Evolutionary conservation across 345 rosid genomes (phyloP).

Genomic region (Sonneratia alba): DNA sequence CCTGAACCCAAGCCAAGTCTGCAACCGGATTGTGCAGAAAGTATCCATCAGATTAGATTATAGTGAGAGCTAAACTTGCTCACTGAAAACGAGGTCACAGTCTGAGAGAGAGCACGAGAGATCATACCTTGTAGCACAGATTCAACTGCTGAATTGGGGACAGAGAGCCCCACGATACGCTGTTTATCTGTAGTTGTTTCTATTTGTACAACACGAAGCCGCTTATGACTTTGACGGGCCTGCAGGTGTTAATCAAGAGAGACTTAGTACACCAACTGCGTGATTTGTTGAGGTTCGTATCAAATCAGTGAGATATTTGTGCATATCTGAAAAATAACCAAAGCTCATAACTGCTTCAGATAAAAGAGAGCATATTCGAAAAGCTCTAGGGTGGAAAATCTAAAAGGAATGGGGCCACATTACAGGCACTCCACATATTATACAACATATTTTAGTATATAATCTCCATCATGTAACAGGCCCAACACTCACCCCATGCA

Average conservation of each 20-base stretch:
- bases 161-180: slow-evolving; percentile 80
- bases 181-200: slow-evolving; percentile 73
- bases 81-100: not conserved
- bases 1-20: slow-evolving; percentile 98
- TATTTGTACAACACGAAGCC: slow-evolving; percentile 75
- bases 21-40: slow-evolving; percentile 12
- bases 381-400: too few species aligned
- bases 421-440: too few species aligned
- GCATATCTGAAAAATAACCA: too few species aligned
- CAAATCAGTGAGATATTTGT: not conserved
- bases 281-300: not conserved
- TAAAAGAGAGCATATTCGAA: too few species aligned
- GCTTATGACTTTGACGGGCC: slow-evolving; percentile 86
- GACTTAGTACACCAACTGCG: not conserved
- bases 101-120: slow-evolving; percentile 10
- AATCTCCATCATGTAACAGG: too few species aligned
- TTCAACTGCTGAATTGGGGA: slow-evolving; percentile 90
- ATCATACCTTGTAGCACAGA: slow-evolving; percentile 73
- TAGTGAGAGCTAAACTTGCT: not conserved
- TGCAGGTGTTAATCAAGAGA: slow-evolving; percentile 17
- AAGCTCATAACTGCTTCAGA: too few species aligned
- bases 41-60: not conserved
- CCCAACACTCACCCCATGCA: too few species aligned
- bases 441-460: too few species aligned
- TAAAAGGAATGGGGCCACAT: too few species aligned